phyloP scores from a whole-genome alignment of 768 basidiomycete species.

The Mrakia hoshinonis region DNA sequence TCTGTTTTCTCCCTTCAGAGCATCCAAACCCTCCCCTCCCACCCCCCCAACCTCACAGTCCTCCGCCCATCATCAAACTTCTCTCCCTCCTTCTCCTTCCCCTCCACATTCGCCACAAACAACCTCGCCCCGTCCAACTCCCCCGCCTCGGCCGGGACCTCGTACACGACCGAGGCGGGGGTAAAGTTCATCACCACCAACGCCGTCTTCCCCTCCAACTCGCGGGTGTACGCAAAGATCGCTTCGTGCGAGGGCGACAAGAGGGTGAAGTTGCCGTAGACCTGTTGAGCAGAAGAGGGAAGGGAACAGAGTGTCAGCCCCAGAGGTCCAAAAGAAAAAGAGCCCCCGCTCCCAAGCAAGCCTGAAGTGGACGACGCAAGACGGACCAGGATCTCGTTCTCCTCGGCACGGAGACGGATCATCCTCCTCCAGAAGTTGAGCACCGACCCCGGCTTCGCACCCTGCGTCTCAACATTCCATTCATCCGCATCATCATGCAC shows the following conservation, averaged over 20 bases:
- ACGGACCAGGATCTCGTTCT: constrained; percentile 38
- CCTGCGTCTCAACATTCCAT: constrained; percentile 47
- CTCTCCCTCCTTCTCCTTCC: background rate
- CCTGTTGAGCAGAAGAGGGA: constrained; percentile 23
- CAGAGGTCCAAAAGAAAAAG: background rate
- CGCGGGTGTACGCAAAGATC: constrained; percentile 52
- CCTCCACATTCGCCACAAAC: background rate
- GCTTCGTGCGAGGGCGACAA: constrained; percentile 47
- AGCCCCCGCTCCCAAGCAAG: background rate
- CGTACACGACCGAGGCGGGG: background rate
- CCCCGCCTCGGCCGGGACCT: background rate
- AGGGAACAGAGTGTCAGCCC: no score
- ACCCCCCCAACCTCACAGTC: background rate
- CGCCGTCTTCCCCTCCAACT: constrained; percentile 38
- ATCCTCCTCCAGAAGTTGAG: constrained; percentile 56
- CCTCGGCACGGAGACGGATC: constrained; percentile 49
- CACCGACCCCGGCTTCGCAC: constrained; percentile 50
- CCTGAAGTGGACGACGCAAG: background rate
- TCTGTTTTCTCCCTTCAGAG: background rate
- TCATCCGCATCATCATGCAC: constrained; percentile 56
- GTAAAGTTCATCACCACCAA: constrained; percentile 40
- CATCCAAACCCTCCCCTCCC: constrained; percentile 9
- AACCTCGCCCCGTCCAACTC: background rate
- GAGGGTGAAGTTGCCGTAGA: constrained; percentile 55
- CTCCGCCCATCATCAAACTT: background rate